Percentiles rank a stretch among this genome's conserved stretches.
These are phyloP conservation scores for Sextonia rubra DNA, from an alignment of 164 flowering plant genomes.

Conservation along the genomic window DNA sequence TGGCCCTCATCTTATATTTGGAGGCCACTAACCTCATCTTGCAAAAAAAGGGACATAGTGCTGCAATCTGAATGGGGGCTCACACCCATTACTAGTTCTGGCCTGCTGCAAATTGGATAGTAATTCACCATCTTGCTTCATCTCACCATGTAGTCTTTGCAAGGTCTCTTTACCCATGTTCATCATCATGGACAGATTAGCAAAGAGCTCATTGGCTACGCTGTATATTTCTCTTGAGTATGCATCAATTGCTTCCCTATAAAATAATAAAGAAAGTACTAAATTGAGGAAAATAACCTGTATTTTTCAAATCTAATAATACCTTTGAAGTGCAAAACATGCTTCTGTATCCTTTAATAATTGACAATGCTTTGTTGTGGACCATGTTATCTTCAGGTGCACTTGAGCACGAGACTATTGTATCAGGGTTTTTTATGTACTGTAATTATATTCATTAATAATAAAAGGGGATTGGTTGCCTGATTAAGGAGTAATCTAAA, in stretches of 20 bases:
- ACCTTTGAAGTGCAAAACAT: too few relatives aligned
- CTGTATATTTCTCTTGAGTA: slow-evolving; percentile 21
- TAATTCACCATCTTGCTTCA: slow-evolving; percentile 25
- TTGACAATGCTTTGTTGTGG: too few relatives aligned
- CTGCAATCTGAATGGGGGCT: slow-evolving; percentile 30
- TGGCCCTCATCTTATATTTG: slow-evolving; percentile 23
- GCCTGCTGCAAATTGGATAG: slow-evolving; percentile 28
- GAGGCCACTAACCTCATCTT: slow-evolving; percentile 24
- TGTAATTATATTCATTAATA: too few relatives aligned
- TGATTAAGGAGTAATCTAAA: too few relatives aligned
- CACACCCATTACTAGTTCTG: slow-evolving; percentile 25
- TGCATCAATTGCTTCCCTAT: slow-evolving; percentile 26
- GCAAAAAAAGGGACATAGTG: slow-evolving; percentile 25
- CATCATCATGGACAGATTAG: slow-evolving; percentile 18
- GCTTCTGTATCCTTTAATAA: too few relatives aligned
- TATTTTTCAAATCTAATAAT: too few relatives aligned
- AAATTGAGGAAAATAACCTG: not conserved
- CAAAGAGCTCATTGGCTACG: slow-evolving; percentile 16
- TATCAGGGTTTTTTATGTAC: too few relatives aligned
- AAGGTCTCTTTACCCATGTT: slow-evolving; percentile 16
- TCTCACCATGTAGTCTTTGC: slow-evolving; percentile 13
- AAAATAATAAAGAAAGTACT: not conserved
- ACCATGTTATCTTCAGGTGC: too few relatives aligned
- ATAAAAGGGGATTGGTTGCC: too few relatives aligned
- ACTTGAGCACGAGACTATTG: too few relatives aligned